phyloP scores from a whole-genome alignment of 2,329 filamentous ascomycete genomes.

The Amauroascus niger region DNA sequence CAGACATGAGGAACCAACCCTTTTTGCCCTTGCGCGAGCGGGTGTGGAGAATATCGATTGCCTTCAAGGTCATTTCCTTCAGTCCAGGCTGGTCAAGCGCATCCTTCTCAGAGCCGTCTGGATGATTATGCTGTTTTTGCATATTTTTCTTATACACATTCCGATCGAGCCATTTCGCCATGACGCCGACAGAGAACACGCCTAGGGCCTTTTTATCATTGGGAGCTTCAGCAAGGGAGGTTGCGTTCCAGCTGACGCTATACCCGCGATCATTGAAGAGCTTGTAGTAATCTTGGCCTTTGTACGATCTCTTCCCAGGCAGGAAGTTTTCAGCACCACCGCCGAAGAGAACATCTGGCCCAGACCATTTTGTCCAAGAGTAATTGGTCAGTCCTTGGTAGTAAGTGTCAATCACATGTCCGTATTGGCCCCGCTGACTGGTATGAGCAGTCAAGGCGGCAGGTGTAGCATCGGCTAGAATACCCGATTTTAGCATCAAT shows the following conservation, averaged over 20 bases:
- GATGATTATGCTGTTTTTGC: conserved; percentile 55
- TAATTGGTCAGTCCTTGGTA: conserved; percentile 69
- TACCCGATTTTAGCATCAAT: conserved; percentile 5
- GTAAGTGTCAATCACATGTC: conserved; percentile 63
- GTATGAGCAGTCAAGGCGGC: conserved; percentile 66
- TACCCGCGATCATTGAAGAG: conserved; percentile 65
- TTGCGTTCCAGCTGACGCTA: conserved; percentile 63
- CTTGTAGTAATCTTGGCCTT: conserved; percentile 61
- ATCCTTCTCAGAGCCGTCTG: conserved; percentile 52
- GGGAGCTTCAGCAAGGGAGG: conserved; percentile 50
- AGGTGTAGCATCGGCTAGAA: conserved; percentile 68
- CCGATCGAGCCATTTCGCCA: conserved; percentile 79
- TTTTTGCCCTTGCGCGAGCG: conserved; percentile 53
- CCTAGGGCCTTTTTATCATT: conserved; percentile 59
- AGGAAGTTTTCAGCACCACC: conserved; percentile 76
- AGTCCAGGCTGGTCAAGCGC: conserved; percentile 70
- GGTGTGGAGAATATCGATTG: conserved; percentile 64
- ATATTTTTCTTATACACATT: conserved; percentile 70
- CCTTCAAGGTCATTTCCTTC: conserved; percentile 84
- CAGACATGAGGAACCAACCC: conserved; percentile 81
- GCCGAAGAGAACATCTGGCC: conserved; percentile 73
- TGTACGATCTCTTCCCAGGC: conserved; percentile 51
- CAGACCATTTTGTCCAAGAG: conserved; percentile 64
- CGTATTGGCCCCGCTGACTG: conserved; percentile 58
- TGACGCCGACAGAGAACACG: conserved; percentile 63